phyloP scores from a whole-genome alignment of 2,329 filamentous ascomycete species.

The Lachnellula subtilissima region DNA sequence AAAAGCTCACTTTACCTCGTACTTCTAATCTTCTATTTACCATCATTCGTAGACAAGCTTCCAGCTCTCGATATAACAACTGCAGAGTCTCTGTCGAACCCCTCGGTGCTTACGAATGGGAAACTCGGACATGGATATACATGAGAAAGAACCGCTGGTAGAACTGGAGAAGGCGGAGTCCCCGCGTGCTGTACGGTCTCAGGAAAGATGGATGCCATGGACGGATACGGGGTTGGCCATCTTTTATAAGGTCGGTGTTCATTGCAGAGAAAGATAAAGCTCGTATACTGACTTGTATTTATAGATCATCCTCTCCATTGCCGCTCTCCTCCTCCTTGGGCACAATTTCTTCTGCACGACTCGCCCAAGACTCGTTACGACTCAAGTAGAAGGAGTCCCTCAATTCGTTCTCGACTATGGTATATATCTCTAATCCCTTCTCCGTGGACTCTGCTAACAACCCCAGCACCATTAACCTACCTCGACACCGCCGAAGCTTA shows the following conservation, averaged over 20 bases:
- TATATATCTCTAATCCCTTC: conserved; percentile 27
- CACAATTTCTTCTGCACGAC: conserved; percentile 9
- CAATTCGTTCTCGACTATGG: conserved; percentile 43
- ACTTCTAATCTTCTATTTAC: not conserved
- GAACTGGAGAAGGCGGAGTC: conserved; percentile 18
- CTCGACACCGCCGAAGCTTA: conserved; percentile 44
- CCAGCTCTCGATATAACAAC: not conserved
- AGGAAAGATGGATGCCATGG: not conserved
- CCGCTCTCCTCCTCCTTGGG: conserved; percentile 17
- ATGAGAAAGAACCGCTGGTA: conserved; percentile 6
- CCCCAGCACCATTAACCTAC: conserved; percentile 46
- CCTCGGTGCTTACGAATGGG: conserved; percentile 4
- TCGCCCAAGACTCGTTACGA: conserved; percentile 2
- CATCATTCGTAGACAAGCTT: not conserved
- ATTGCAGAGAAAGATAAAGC: not conserved
- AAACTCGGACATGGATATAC: conserved; percentile 6
- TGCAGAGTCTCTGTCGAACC: not conserved
- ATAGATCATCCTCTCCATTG: conserved; percentile 15
- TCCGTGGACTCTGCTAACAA: not conserved
- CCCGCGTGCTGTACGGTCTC: not conserved
- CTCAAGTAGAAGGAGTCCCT: conserved; percentile 32
- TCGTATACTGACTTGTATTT: not conserved
- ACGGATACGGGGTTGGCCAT: not conserved
- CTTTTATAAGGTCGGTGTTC: conserved; percentile 15
- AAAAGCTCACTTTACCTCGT: not conserved